phyloP scores from a whole-genome alignment of 495 filamentous ascomycete genomes.

The Monascus purpureus region DNA sequence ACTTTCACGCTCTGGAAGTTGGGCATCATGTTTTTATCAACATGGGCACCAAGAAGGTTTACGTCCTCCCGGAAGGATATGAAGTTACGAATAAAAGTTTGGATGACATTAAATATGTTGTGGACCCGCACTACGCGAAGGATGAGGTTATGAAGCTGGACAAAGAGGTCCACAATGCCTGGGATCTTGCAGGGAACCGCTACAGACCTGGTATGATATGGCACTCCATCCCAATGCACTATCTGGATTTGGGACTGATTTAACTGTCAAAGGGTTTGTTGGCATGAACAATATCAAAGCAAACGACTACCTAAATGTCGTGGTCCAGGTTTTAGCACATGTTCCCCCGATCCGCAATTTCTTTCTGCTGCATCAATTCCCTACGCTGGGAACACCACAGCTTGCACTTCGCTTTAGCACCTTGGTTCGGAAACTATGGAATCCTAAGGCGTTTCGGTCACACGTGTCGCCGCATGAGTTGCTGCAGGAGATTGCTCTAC shows the following conservation, averaged over 20 bases:
- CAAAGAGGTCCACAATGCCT: slow-evolving; percentile 56
- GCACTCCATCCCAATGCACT: slow-evolving; percentile 1
- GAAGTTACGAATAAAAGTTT: slow-evolving; percentile 91
- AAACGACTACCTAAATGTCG: slow-evolving; percentile 96
- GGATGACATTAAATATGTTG: slow-evolving; percentile 97
- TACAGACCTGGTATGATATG: slow-evolving; percentile 58
- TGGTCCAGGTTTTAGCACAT: slow-evolving; percentile 87
- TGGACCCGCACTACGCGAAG: slow-evolving; percentile 75
- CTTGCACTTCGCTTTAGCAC: slow-evolving; percentile 70
- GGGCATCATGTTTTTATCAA: slow-evolving; percentile 97
- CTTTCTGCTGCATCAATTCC: slow-evolving; percentile 64
- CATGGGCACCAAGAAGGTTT: slow-evolving; percentile 88
- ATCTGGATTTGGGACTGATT: slow-evolving; percentile 1
- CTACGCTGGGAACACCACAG: slow-evolving; percentile 34
- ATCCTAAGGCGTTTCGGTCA: slow-evolving; percentile 87
- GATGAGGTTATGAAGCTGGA: slow-evolving; percentile 70
- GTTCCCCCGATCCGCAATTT: slow-evolving; percentile 83
- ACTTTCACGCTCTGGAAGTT: slow-evolving; percentile 92
- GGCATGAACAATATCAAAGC: slow-evolving; percentile 99
- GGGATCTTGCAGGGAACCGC: slow-evolving; percentile 65
- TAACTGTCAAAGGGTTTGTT: slow-evolving; percentile 58
- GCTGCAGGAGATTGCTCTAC: slow-evolving; percentile 82
- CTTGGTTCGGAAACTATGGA: slow-evolving; percentile 95
- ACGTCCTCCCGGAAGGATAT: slow-evolving; percentile 92
- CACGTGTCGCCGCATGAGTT: slow-evolving; percentile 97